phyloP scores from a whole-genome alignment of 495 filamentous ascomycete species.

The Penicillium antarcticum region DNA sequence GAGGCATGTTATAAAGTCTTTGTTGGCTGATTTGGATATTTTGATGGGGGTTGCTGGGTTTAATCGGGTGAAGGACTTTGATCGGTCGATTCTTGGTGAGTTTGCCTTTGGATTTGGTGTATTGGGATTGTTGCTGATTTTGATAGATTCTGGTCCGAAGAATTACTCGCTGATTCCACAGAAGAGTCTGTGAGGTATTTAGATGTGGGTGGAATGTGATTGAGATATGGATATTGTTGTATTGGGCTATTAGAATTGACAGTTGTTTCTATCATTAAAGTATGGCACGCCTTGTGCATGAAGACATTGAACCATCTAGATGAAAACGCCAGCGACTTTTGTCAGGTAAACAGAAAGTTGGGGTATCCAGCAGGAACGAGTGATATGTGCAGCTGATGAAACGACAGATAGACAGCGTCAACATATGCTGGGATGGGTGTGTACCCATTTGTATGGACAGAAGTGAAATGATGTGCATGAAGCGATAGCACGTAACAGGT shows the following conservation, averaged over 20 bases:
- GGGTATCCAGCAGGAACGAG: constrained; percentile 1
- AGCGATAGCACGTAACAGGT: not conserved
- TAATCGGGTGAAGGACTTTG: constrained; percentile 50
- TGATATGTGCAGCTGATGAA: constrained; percentile 6
- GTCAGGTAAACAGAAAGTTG: not conserved
- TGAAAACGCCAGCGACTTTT: not conserved
- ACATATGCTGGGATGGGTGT: not conserved
- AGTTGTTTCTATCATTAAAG: not conserved
- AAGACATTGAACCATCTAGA: not conserved
- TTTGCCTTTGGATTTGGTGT: not conserved
- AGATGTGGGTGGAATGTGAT: not conserved
- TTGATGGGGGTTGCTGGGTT: constrained; percentile 64
- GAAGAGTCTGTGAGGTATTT: constrained; percentile 21
- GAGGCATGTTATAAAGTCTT: constrained; percentile 60
- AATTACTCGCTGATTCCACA: constrained; percentile 40
- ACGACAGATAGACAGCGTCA: not conserved
- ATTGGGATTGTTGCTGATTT: not conserved
- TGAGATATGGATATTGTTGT: not conserved
- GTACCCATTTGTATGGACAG: constrained; percentile 8
- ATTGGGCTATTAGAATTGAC: not conserved
- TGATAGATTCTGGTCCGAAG: constrained; percentile 41
- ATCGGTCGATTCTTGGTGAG: constrained; percentile 35
- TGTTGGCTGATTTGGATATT: constrained; percentile 66
- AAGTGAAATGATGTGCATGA: constrained; percentile 2
- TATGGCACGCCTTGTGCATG: not conserved